Evolutionary conservation across 2,329 filamentous ascomycete species (phyloP).

Genomic region (Beauveria rudraprayagi): DNA sequence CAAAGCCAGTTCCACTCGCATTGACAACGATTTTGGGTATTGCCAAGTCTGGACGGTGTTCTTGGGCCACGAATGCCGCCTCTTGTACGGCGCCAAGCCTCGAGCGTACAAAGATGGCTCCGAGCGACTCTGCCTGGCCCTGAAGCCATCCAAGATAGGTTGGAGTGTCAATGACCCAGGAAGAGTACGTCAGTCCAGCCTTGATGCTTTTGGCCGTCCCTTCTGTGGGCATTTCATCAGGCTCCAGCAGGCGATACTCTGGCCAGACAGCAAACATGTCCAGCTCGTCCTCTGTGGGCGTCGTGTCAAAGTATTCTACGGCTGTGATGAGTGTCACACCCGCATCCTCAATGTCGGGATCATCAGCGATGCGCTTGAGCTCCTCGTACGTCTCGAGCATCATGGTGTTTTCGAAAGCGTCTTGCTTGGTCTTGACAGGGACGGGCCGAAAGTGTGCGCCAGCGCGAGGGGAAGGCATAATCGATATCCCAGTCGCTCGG

Average conservation of each 20-base stretch:
- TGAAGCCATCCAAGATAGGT: conserved; percentile 1
- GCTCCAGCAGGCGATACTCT: neutral
- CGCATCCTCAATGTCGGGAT: neutral
- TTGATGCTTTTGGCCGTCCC: neutral
- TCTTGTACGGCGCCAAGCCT: neutral
- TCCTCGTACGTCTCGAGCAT: conserved; percentile 5
- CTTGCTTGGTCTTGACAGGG: neutral
- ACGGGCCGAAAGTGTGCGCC: conserved; percentile 7
- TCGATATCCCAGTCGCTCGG: conserved; percentile 3
- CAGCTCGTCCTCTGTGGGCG: neutral
- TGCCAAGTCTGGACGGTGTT: neutral
- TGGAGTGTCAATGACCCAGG: conserved; percentile 3
- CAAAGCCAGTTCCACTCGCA: neutral
- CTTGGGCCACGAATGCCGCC: neutral
- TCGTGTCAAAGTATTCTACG: neutral
- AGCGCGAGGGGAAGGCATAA: conserved; percentile 4
- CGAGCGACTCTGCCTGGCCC: neutral
- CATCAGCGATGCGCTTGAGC: neutral
- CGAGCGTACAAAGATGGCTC: neutral
- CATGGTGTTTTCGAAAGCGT: neutral
- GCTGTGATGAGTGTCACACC: neutral
- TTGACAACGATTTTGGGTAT: conserved; percentile 3
- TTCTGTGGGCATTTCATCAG: neutral
- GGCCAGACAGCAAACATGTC: neutral
- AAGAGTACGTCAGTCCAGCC: neutral